Conservation (phyloP, 148 eudicot genomes). For the Spergularia bocconei region DNA sequence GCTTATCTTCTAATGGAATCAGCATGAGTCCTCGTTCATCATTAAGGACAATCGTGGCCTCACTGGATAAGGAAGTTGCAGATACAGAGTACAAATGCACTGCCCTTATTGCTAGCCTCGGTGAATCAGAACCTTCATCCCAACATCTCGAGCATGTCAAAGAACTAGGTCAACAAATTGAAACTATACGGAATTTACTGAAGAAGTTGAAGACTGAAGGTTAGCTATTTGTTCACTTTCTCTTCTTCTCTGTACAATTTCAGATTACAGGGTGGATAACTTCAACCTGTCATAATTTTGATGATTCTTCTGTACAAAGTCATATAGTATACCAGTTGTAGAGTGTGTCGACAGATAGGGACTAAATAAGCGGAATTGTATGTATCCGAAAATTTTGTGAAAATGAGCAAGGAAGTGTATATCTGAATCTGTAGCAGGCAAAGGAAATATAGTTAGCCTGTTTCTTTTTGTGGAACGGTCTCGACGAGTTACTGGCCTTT, state of each 20-base stretch:
- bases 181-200: constrained; percentile 61
- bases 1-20: constrained; percentile 27
- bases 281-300: constrained; percentile 13
- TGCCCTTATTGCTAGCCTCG: constrained; percentile 42
- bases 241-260: constrained; percentile 3
- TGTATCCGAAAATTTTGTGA: constrained; percentile 23
- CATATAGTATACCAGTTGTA: constrained; percentile 15
- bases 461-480: background rate
- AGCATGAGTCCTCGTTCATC: constrained; percentile 26
- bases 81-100: constrained; percentile 63
- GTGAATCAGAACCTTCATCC: constrained; percentile 39
- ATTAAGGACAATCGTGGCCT: constrained; percentile 45
- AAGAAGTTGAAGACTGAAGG: constrained; percentile 44
- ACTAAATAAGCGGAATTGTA: constrained; percentile 16
- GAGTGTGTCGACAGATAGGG: constrained; percentile 13
- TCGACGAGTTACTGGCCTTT: no score
- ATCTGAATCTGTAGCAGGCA: background rate
- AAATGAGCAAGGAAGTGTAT: background rate
- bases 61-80: constrained; percentile 56
- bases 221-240: constrained; percentile 11
- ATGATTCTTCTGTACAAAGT: constrained; percentile 39
- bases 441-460: background rate
- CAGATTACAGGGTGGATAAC: constrained; percentile 1
- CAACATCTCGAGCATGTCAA: constrained; percentile 49
- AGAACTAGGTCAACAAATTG: constrained; percentile 65